Evolutionary conservation across 371 early-diverging fungal species (phyloP).

Genomic region (Mucor indicus): DNA sequence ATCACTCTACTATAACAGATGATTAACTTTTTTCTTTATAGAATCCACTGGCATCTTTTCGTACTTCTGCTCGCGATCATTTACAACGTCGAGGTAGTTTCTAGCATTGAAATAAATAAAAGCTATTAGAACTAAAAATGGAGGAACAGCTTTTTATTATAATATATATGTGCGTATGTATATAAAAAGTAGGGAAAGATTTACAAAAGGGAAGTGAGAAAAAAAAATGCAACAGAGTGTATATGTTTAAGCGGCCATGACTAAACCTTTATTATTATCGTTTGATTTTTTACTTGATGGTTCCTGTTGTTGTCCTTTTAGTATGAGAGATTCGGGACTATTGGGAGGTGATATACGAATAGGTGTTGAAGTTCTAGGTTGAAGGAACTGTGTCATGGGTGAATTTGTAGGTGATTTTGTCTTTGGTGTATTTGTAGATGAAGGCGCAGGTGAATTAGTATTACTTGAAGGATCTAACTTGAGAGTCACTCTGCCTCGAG

Average conservation of each 20-base stretch:
- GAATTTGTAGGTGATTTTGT: conserved; percentile 10
- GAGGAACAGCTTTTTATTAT: neutral
- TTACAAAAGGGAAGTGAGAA: neutral
- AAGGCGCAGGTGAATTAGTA: neutral
- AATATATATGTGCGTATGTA: neutral
- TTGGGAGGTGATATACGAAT: conserved; percentile 48
- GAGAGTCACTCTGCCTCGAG: conserved; percentile 54
- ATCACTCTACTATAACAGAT: neutral
- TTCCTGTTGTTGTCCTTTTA: conserved; percentile 1
- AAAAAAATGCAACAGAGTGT: neutral
- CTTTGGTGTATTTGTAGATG: neutral
- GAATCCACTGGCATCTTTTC: conserved; percentile 17
- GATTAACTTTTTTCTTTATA: neutral
- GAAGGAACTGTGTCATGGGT: conserved; percentile 26
- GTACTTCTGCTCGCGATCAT: conserved; percentile 35
- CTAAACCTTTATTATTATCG: conserved; percentile 10
- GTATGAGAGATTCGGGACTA: conserved; percentile 24
- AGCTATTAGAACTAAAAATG: too few species aligned
- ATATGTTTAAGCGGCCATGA: conserved; percentile 9
- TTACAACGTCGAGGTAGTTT: conserved; percentile 35
- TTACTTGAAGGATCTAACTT: conserved; percentile 29
- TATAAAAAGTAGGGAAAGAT: neutral
- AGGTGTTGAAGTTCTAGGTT: conserved; percentile 37
- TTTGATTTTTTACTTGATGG: conserved; percentile 6
- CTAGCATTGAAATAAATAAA: conserved; percentile 6